These are phyloP conservation scores for Cucumis variabilis DNA, from an alignment of 331 rosid genomes.

Conservation along the genomic window DNA sequence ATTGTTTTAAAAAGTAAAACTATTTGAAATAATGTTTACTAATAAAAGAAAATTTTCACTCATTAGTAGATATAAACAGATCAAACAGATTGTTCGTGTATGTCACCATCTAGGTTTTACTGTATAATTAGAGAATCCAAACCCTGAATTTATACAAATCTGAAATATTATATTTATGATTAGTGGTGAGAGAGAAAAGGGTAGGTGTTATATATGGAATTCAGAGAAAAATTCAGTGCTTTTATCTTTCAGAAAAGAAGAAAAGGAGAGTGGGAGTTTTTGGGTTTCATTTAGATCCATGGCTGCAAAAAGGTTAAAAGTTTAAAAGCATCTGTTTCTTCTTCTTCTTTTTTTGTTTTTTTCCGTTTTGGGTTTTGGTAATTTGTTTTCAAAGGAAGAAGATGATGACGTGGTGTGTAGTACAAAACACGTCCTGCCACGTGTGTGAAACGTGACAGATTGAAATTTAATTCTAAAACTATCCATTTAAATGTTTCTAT, in stretches of 20 bases:
- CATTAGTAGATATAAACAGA: too few relatives aligned
- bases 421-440: neutral
- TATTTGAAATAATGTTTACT: too few relatives aligned
- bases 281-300: conserved; percentile 8
- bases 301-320: neutral
- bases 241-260: neutral
- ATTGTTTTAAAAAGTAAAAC: too few relatives aligned
- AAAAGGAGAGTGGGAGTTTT: neutral
- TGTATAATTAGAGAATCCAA: too few relatives aligned
- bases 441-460: neutral
- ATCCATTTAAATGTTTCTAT: too few relatives aligned
- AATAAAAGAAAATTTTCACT: too few relatives aligned
- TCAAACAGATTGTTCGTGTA: too few relatives aligned
- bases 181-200: neutral
- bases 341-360: neutral
- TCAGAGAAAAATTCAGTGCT: neutral
- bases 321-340: neutral
- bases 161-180: too few relatives aligned
- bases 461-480: neutral
- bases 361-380: neutral
- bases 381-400: neutral
- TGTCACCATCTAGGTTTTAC: too few relatives aligned
- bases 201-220: neutral
- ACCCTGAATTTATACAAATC: too few relatives aligned
- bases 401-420: conserved; percentile 9